A percentile compares a stretch with the other conserved stretches of the same genome.
These are phyloP conservation scores for Crepidotus variabilis DNA, from an alignment of 768 basidiomycete genomes.

Conservation along the genomic window DNA sequence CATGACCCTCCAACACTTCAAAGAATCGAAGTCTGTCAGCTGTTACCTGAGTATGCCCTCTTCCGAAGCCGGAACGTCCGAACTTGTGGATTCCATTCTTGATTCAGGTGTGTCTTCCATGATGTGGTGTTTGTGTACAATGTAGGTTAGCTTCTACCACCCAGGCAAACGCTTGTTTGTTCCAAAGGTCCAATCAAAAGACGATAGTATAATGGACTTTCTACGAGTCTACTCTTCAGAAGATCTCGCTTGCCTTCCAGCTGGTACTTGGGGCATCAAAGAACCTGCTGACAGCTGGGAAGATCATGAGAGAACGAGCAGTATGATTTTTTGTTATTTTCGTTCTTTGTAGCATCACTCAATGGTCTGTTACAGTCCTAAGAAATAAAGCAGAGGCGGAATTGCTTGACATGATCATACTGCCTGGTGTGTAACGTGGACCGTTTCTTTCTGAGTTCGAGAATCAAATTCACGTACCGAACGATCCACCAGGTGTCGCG, in stretches of 20 bases:
- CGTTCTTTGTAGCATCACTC: background rate
- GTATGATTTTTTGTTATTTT: conserved; percentile 31
- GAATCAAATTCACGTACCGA: background rate
- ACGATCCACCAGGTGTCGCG: conserved; percentile 51
- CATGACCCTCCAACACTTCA: conserved; percentile 52
- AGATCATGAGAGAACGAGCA: conserved; percentile 41
- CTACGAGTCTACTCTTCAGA: conserved; percentile 54
- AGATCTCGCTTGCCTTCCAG: conserved; percentile 55
- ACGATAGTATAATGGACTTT: conserved; percentile 56
- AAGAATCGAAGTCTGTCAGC: conserved; percentile 45
- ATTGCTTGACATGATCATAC: conserved; percentile 57
- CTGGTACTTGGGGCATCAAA: conserved; percentile 72
- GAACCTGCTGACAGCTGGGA: conserved; percentile 52
- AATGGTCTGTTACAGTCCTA: background rate
- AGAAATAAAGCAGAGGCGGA: conserved; percentile 26
- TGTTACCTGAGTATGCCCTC: conserved; percentile 82
- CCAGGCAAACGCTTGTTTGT: conserved; percentile 68
- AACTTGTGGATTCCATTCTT: conserved; percentile 50
- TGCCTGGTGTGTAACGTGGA: conserved; percentile 49
- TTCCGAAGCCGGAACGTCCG: conserved; percentile 61
- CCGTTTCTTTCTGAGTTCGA: background rate
- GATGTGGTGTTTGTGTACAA: background rate
- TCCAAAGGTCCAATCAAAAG: conserved; percentile 52
- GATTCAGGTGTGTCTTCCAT: conserved; percentile 38
- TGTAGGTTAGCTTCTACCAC: background rate